Evolutionary conservation across 2,329 filamentous ascomycete genomes (phyloP).

Genomic region (Ampelomyces quisqualis): DNA sequence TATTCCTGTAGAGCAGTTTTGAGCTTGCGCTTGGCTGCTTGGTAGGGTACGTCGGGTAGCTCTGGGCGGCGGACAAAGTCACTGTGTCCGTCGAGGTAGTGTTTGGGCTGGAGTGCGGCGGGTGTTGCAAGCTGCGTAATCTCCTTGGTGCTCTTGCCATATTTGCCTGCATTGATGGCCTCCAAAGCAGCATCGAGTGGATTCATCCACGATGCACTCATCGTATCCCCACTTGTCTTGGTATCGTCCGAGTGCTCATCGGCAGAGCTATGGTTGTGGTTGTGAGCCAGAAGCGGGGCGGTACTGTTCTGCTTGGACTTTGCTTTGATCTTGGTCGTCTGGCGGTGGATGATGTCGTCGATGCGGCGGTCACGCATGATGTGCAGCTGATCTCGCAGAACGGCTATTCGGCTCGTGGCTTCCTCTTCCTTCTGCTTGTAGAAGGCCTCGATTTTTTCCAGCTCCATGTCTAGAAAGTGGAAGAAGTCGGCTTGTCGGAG

Average conservation of each 20-base stretch:
- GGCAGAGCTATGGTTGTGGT: constrained; percentile 22
- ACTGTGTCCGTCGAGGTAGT: constrained; percentile 36
- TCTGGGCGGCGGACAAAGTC: constrained; percentile 48
- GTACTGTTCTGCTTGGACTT: constrained; percentile 25
- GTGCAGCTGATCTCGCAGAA: constrained; percentile 81
- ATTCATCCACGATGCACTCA: constrained; percentile 28
- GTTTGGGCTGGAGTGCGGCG: constrained; percentile 44
- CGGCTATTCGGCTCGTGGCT: constrained; percentile 67
- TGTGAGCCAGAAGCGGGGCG: constrained; percentile 15
- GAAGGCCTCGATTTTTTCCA: constrained; percentile 90
- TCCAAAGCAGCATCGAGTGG: constrained; percentile 48
- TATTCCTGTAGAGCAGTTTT: constrained; percentile 91
- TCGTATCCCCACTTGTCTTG: constrained; percentile 13
- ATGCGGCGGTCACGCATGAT: constrained; percentile 86
- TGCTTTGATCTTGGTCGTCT: constrained; percentile 38
- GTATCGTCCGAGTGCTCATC: constrained; percentile 21
- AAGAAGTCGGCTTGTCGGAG: constrained; percentile 82
- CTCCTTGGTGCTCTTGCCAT: constrained; percentile 58
- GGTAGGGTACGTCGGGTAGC: constrained; percentile 68
- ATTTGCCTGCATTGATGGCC: constrained; percentile 45
- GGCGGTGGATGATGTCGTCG: constrained; percentile 64
- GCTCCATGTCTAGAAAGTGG: constrained; percentile 75
- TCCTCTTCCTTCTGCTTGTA: constrained; percentile 87
- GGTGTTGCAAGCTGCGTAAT: constrained; percentile 43
- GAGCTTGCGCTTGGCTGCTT: constrained; percentile 84